These are phyloP conservation scores for Hanseniaspora jakobsenii DNA, from an alignment of 805 yeast genomes.

Conservation along the genomic window DNA sequence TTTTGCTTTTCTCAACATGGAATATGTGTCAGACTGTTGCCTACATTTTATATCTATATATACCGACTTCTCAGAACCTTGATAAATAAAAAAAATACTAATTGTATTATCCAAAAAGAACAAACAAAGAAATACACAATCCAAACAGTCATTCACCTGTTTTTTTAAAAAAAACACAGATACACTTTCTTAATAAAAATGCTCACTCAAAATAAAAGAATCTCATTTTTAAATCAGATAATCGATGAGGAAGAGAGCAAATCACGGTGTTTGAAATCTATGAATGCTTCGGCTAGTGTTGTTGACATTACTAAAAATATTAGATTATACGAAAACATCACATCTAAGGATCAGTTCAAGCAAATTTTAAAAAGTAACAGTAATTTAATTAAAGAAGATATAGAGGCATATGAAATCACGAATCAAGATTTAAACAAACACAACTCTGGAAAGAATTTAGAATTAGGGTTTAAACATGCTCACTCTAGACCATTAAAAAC, in stretches of 20 bases:
- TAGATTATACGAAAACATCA: neutral
- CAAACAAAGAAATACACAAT: too few species aligned
- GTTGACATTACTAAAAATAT: neutral
- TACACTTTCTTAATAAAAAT: neutral
- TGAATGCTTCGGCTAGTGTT: neutral
- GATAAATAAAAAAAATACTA: too few species aligned
- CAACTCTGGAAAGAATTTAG: too few species aligned
- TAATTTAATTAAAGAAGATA: neutral
- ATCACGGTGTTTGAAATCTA: too few species aligned
- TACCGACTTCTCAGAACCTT: too few species aligned
- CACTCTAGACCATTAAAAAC: neutral
- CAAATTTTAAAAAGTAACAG: too few species aligned
- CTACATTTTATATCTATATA: too few species aligned
- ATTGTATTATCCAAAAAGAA: too few species aligned
- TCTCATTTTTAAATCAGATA: neutral
- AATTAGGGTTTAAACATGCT: neutral
- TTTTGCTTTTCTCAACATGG: too few species aligned
- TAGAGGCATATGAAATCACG: neutral
- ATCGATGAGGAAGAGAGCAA: constrained; percentile 2
- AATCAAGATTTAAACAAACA: neutral
- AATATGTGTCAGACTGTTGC: too few species aligned
- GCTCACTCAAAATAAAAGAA: constrained; percentile 11
- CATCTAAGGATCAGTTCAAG: neutral
- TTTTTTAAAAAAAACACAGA: too few species aligned
- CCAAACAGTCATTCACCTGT: too few species aligned